A percentile compares a stretch with the other conserved stretches of the same genome.
phyloP scores from a whole-genome alignment of 176 grass and related monocot species.

The Rhipidocladum racemiflorum region DNA sequence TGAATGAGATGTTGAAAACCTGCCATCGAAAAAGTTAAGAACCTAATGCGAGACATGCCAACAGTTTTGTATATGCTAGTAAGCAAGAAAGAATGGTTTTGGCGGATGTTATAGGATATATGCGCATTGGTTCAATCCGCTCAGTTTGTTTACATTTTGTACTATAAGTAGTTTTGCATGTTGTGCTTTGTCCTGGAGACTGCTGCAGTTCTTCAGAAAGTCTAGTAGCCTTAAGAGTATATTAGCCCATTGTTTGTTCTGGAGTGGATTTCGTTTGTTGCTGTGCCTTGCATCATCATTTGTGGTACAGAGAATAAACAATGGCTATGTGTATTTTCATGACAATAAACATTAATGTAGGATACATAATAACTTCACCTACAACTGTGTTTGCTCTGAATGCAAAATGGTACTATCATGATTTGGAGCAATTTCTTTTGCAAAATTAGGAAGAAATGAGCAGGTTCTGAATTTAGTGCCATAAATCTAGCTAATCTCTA shows the following conservation, averaged over 20 bases:
- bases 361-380: neutral
- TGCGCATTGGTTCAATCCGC: conserved; percentile 26
- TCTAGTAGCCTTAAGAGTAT: conserved; percentile 7
- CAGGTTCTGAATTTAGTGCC: neutral
- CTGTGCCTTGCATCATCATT: conserved; percentile 29
- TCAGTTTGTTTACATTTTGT: conserved; percentile 36
- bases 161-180: conserved; percentile 35
- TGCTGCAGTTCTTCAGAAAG: conserved; percentile 10
- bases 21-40: neutral
- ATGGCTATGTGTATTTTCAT: too few relatives aligned
- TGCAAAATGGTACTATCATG: neutral
- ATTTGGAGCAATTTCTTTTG: neutral
- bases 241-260: conserved; percentile 23
- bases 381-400: neutral
- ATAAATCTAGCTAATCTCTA: neutral
- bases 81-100: conserved; percentile 10
- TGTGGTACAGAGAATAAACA: neutral
- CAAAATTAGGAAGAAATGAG: neutral
- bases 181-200: neutral
- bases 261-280: conserved; percentile 19
- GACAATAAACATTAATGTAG: conserved; percentile 29
- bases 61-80: conserved; percentile 46
- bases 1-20: conserved; percentile 19
- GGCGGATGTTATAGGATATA: conserved; percentile 32
- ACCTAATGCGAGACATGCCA: neutral